These are phyloP conservation scores for Escallonia rubra DNA, from an alignment of 129 eudicot genomes.

Conservation along the genomic window DNA sequence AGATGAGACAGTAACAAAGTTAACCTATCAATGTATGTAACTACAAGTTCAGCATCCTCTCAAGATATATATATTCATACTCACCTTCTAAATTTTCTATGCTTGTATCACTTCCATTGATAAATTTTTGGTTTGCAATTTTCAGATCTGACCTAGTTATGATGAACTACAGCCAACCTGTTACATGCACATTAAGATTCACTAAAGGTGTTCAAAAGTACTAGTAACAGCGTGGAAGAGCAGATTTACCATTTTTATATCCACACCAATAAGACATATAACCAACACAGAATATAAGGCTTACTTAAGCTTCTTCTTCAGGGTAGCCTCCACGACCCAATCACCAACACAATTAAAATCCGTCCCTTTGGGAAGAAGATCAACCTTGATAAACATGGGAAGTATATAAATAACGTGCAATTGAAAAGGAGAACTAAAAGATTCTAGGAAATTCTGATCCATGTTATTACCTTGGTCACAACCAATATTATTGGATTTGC, in stretches of 20 bases:
- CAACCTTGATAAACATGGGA: slow-evolving; percentile 55
- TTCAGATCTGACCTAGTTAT: no score
- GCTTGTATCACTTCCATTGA: no score
- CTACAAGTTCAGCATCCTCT: no score
- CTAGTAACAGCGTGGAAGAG: no score
- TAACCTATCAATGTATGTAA: no score
- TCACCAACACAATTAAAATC: slow-evolving; percentile 96
- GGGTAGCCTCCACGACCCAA: slow-evolving; percentile 98
- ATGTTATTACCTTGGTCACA: slow-evolving; percentile 65
- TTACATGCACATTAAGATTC: neutral
- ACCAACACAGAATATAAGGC: slow-evolving; percentile 15
- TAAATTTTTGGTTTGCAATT: no score
- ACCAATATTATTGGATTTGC: slow-evolving; percentile 96
- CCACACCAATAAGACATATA: neutral
- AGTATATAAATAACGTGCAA: slow-evolving; percentile 2
- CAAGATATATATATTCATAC: no score
- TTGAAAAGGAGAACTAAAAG: slow-evolving; percentile 5
- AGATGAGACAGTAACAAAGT: no score
- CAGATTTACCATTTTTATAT: neutral
- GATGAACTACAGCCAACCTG: neutral
- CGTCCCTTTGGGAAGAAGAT: slow-evolving; percentile 98
- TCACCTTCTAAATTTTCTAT: no score
- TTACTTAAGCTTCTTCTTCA: slow-evolving; percentile 90
- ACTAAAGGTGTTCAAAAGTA: neutral
- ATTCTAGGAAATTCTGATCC: neutral